Base-by-base conservation (phyloP, 2,329 filamentous ascomycete genomes). In the Aspergillus sp. region DNA sequence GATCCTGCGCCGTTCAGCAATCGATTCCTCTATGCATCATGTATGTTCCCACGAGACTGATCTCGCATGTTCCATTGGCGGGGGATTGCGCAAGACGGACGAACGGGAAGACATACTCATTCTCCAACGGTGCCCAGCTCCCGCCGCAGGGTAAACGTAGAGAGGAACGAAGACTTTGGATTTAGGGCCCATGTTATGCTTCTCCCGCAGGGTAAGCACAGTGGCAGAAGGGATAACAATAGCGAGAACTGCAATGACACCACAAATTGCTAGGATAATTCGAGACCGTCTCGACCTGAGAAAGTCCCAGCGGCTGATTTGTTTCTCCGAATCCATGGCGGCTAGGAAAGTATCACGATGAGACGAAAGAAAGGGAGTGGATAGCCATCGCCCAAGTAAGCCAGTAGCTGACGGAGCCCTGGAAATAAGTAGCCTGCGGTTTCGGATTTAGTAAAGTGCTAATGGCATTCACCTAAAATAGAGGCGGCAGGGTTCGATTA, bases 141-240 rank as follows among this genome's bases (percentile, higher is more conserved):
- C 64, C n/a, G 57, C 52, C 24, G 54, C 53, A 35, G 66, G 66
- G 48, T 69, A 69, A 26, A 69, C 53, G 47, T 69, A 69, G 32
- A 70, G 62, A 39, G 65, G 66, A 27, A 71, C 56, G 36, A 69
- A 53, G 10, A 69, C 58, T 29, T 58, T 61, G 20, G 60, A 53
- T 44, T 55, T 57, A 4, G 59, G 54, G 22, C 50, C 49, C 49
- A 54, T 55, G 35, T 35, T 48, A 44, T 52, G 52, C 40, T 57
- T 54, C 37, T 51, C 55, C 35, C 45, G 49, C 15, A 54, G 47
- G 19, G 53, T 53, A 15, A 58, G 48, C 25, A 58, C 51, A 24
- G 60, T 46, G 17, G 55, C 51, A 5, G 55, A 42, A 15, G 54
- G 52, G 19, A 56, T 52, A 36, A 57, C 41, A 20, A 49, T 44